Conservation (phyloP, 2,329 filamentous ascomycete genomes). For the Microsporum audouinii region DNA sequence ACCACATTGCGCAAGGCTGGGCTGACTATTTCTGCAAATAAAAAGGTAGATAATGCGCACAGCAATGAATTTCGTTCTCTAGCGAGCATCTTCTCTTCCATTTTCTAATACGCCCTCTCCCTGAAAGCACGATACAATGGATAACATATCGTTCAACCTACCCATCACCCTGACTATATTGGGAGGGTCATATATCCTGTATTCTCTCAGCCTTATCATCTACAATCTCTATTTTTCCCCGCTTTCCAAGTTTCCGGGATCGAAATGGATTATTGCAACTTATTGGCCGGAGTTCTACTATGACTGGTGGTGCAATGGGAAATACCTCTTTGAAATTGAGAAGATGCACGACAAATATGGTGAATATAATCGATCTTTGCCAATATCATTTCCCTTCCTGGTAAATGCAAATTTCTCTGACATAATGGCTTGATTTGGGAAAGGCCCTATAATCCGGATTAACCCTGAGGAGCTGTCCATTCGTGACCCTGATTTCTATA, state of each 20-base stretch:
- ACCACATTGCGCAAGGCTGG: not conserved
- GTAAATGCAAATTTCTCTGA: constrained; percentile 8
- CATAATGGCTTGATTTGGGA: constrained; percentile 14
- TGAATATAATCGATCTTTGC: not conserved
- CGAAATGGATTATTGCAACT: constrained; percentile 15
- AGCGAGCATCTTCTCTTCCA: not conserved
- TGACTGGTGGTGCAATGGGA: constrained; percentile 15
- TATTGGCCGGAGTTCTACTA: constrained; percentile 19
- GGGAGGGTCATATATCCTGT: not conserved
- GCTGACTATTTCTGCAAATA: not conserved
- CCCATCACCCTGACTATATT: not conserved
- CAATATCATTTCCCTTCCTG: not conserved
- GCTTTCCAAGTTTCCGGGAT: constrained; percentile 17
- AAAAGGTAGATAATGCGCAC: not conserved
- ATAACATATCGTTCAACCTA: not conserved
- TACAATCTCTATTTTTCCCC: constrained; percentile 18
- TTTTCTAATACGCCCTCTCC: not conserved
- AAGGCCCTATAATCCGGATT: constrained; percentile 16
- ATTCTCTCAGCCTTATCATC: constrained; percentile 14
- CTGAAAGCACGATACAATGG: not conserved
- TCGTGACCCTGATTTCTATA: constrained; percentile 14
- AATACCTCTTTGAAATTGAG: constrained; percentile 21
- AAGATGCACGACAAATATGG: constrained; percentile 24
- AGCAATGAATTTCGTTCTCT: not conserved
- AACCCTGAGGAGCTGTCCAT: constrained; percentile 17